These are phyloP conservation scores for Verbascum thapsus DNA, from an alignment of 257 asterid genomes.

Conservation along the genomic window DNA sequence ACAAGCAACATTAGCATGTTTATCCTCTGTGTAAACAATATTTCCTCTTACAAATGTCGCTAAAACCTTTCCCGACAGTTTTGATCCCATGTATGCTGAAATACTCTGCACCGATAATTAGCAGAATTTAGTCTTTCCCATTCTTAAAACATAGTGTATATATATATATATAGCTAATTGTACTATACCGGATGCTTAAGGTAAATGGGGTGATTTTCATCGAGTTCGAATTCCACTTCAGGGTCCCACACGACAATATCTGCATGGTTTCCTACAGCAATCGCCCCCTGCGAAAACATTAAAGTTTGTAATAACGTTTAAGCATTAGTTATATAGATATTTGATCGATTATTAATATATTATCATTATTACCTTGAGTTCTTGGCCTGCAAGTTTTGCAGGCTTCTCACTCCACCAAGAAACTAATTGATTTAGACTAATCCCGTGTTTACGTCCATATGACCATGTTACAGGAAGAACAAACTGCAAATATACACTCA, in stretches of 20 bases:
- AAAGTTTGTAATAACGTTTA: background rate
- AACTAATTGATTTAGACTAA: constrained; percentile 67
- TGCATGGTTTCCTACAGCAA: constrained; percentile 69
- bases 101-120: constrained; percentile 55
- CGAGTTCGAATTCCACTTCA: constrained; percentile 68
- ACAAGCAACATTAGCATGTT: constrained; percentile 78
- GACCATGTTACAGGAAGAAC: constrained; percentile 95
- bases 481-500: constrained; percentile 53
- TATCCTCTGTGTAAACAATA: constrained; percentile 63
- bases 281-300: constrained; percentile 59
- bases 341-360: too few relatives aligned
- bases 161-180: background rate
- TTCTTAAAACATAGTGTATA: too few relatives aligned
- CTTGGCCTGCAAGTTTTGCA: constrained; percentile 84
- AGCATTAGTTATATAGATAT: too few relatives aligned
- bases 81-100: constrained; percentile 87
- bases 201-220: constrained; percentile 57
- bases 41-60: constrained; percentile 83
- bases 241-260: constrained; percentile 95
- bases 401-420: constrained; percentile 98
- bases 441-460: constrained; percentile 63
- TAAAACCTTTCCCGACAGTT: constrained; percentile 69
- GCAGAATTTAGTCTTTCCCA: background rate
- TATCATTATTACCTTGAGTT: constrained; percentile 52
- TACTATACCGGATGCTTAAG: constrained; percentile 68